These are phyloP conservation scores for Penstemon barbatus DNA, from an alignment of 257 asterid genomes.

Conservation along the genomic window DNA sequence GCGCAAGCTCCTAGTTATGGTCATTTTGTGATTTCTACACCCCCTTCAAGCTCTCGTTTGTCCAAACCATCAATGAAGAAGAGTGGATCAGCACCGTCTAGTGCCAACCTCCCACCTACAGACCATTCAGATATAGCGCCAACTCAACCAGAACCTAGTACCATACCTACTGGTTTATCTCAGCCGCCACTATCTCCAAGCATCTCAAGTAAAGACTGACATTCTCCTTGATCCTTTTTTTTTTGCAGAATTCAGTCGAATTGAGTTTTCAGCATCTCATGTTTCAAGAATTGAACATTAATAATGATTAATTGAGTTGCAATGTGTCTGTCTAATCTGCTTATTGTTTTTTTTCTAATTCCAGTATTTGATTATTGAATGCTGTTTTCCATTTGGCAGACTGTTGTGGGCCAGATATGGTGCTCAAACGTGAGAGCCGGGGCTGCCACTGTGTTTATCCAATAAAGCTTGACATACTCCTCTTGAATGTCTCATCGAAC, in stretches of 20 bases:
- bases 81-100: slow-evolving; percentile 45
- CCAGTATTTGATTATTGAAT: slow-evolving; percentile 18
- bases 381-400: slow-evolving; percentile 46
- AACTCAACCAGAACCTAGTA: slow-evolving; percentile 54
- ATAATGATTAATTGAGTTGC: background rate
- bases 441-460: slow-evolving; percentile 90
- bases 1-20: slow-evolving; percentile 56
- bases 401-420: slow-evolving; percentile 87
- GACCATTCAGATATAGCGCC: slow-evolving; percentile 51
- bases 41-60: slow-evolving; percentile 55
- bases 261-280: background rate
- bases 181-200: slow-evolving; percentile 89
- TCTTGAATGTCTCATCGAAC: slow-evolving; percentile 74
- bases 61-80: slow-evolving; percentile 58
- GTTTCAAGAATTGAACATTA: background rate
- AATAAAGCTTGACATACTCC: slow-evolving; percentile 81
- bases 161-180: slow-evolving; percentile 68
- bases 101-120: slow-evolving; percentile 47
- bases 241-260: slow-evolving; percentile 13
- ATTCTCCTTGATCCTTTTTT: slow-evolving; percentile 16
- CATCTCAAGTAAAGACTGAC: slow-evolving; percentile 61
- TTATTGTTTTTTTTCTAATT: background rate
- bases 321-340: background rate
- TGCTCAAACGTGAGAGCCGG: slow-evolving; percentile 69
- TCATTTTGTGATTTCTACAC: slow-evolving; percentile 53